Evolutionary conservation across 2,329 filamentous ascomycete species (phyloP).

Genomic region (Apiospora kogelbergensis): DNA sequence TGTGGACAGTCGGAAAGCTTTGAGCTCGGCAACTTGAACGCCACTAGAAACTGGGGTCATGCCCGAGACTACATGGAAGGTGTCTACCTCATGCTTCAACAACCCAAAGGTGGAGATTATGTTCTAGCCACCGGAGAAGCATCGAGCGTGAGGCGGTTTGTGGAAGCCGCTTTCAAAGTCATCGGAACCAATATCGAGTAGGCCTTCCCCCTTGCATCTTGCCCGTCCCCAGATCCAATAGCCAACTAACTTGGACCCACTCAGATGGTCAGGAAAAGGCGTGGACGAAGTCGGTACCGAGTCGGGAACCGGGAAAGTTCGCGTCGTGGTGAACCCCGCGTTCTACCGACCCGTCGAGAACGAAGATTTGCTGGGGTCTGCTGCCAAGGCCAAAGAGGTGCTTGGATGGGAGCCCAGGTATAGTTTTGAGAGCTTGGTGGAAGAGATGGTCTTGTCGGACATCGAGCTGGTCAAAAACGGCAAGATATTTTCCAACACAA

Average conservation of each 20-base stretch:
- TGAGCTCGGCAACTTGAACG: slow-evolving; percentile 4
- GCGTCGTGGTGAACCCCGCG: slow-evolving; percentile 1
- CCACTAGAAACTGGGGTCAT: slow-evolving; percentile 4
- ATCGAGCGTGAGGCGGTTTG: slow-evolving; percentile 5
- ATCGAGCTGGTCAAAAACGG: slow-evolving; percentile 3
- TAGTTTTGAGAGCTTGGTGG: background rate
- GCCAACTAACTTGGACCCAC: background rate
- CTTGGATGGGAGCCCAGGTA: slow-evolving; percentile 1
- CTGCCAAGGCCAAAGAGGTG: slow-evolving; percentile 4
- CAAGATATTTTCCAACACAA: background rate
- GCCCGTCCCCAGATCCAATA: background rate
- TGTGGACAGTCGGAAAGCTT: background rate
- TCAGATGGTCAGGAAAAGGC: background rate
- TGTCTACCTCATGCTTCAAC: slow-evolving; percentile 6
- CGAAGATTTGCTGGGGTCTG: background rate
- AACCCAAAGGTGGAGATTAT: background rate
- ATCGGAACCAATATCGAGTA: slow-evolving; percentile 8
- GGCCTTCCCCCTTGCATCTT: background rate
- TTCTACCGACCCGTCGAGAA: slow-evolving; percentile 4
- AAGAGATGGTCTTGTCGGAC: background rate
- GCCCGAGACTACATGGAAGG: slow-evolving; percentile 4
- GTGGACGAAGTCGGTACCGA: slow-evolving; percentile 3
- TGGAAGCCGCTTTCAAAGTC: background rate
- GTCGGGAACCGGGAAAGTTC: background rate
- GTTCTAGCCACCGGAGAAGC: background rate